Conservation (phyloP, 1,284 basidiomycete species). For the Cryptococcus depauperatus region DNA sequence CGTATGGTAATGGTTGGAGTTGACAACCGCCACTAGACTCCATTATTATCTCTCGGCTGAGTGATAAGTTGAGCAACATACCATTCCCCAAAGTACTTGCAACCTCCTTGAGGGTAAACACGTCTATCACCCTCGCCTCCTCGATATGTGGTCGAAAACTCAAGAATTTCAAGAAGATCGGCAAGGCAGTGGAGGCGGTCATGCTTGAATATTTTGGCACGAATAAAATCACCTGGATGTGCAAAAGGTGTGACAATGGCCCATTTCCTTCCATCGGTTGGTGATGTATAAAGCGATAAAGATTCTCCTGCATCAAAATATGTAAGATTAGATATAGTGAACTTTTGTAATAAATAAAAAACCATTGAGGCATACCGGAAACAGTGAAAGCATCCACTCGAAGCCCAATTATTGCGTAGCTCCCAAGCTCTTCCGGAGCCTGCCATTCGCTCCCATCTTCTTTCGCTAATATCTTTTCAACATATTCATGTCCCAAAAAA, state of each 20-base stretch:
- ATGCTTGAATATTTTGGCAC: conserved; percentile 59
- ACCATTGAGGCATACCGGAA: conserved; percentile 12
- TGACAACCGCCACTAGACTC: conserved; percentile 43
- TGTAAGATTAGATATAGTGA: conserved; percentile 3
- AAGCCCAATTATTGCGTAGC: conserved; percentile 59
- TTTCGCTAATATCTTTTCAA: conserved; percentile 50
- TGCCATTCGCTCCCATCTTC: conserved; percentile 51
- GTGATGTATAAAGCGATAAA: conserved; percentile 49
- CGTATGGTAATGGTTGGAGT: conserved; percentile 75
- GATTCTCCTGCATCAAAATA: conserved; percentile 56
- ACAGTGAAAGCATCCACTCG: conserved; percentile 47
- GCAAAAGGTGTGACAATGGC: conserved; percentile 72
- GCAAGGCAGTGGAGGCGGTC: conserved; percentile 61
- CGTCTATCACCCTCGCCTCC: conserved; percentile 50
- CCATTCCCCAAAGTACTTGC: conserved; percentile 80
- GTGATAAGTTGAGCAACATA: conserved; percentile 21
- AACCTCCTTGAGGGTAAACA: conserved; percentile 47
- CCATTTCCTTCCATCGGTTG: conserved; percentile 52
- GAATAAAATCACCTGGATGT: conserved; percentile 70
- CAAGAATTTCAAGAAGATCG: conserved; percentile 63
- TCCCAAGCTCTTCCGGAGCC: conserved; percentile 44
- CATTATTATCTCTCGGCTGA: background rate
- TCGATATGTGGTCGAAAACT: conserved; percentile 58
- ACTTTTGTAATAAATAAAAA: conserved; percentile 6
- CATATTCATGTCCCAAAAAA: conserved; percentile 57